A percentile compares a stretch with the other conserved stretches of the same genome.
phyloP scores from a whole-genome alignment of 83 land plant genomes.

The Larix sibirica region DNA sequence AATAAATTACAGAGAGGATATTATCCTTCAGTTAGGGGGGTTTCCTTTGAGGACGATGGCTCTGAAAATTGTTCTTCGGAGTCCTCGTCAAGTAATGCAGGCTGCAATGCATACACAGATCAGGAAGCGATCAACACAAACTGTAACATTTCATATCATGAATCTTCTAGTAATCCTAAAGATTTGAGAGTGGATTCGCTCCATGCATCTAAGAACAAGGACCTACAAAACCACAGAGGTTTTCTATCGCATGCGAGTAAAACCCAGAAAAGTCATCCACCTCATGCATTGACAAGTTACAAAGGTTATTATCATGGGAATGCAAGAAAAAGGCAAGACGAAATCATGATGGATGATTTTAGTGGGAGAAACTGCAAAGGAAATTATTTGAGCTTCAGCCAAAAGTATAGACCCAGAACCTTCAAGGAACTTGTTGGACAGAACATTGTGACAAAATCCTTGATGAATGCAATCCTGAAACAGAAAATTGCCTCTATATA shows the following conservation, averaged over 20 bases:
- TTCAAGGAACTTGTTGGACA: slow-evolving; percentile 20
- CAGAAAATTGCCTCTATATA: slow-evolving; percentile 7
- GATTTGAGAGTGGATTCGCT: background rate
- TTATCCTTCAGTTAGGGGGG: too few species aligned
- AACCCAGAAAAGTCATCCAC: background rate
- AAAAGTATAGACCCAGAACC: slow-evolving; percentile 18
- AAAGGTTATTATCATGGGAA: background rate
- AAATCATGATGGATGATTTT: background rate
- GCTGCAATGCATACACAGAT: background rate
- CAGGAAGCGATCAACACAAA: background rate
- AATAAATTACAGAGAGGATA: background rate
- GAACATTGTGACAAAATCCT: slow-evolving; percentile 20
- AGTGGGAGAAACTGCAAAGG: background rate
- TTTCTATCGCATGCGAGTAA: background rate
- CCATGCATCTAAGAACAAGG: background rate
- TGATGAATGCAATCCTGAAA: slow-evolving; percentile 20
- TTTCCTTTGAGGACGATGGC: background rate
- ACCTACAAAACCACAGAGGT: background rate
- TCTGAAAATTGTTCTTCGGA: slow-evolving; percentile 5
- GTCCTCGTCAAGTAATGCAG: background rate
- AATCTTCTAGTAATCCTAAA: background rate
- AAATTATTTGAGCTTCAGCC: slow-evolving; percentile 16
- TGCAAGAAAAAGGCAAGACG: background rate
- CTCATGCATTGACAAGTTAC: background rate
- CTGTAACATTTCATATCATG: background rate